Evolutionary conservation across 2,329 filamentous ascomycete genomes (phyloP).

Genomic region (Penicillium sp.): DNA sequence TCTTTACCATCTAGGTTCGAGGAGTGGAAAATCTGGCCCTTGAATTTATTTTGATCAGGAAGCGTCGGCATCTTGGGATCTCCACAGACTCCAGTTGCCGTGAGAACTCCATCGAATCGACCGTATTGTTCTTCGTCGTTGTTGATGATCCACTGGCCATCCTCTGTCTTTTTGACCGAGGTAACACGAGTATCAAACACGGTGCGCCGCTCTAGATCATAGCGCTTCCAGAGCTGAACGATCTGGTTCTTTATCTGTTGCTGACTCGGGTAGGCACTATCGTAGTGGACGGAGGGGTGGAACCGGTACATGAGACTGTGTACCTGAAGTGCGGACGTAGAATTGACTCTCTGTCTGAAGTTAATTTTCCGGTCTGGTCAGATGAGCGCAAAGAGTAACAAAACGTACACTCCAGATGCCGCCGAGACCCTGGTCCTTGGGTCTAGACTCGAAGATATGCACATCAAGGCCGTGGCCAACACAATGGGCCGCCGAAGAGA

Average conservation of each 20-base stretch:
- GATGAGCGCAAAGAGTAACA: background rate
- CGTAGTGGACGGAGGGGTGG: constrained; percentile 77
- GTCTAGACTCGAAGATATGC: constrained; percentile 74
- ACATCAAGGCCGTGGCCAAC: constrained; percentile 86
- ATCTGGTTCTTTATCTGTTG: constrained; percentile 76
- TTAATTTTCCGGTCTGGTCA: constrained; percentile 5
- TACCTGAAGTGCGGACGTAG: constrained; percentile 80
- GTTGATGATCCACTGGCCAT: constrained; percentile 79
- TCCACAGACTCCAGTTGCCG: constrained; percentile 79
- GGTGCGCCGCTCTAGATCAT: constrained; percentile 72
- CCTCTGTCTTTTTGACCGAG: constrained; percentile 69
- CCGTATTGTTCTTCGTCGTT: constrained; percentile 70
- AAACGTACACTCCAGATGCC: constrained; percentile 76
- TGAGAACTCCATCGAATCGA: constrained; percentile 77
- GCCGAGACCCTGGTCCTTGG: constrained; percentile 65
- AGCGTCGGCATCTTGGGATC: constrained; percentile 74
- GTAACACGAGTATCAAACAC: constrained; percentile 72
- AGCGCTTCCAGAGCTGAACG: constrained; percentile 72
- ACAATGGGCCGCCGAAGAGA: constrained; percentile 80
- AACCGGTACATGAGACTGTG: constrained; percentile 89
- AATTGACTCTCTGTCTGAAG: constrained; percentile 69
- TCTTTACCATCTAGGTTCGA: constrained; percentile 73
- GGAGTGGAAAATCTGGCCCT: constrained; percentile 75
- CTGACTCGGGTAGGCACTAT: constrained; percentile 75
- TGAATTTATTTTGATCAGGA: constrained; percentile 71